Evolutionary conservation across 2,329 filamentous ascomycete species (phyloP), one percentile per base, ranked within the genome.

Genomic region (Botryosphaeria dothidea): DNA sequence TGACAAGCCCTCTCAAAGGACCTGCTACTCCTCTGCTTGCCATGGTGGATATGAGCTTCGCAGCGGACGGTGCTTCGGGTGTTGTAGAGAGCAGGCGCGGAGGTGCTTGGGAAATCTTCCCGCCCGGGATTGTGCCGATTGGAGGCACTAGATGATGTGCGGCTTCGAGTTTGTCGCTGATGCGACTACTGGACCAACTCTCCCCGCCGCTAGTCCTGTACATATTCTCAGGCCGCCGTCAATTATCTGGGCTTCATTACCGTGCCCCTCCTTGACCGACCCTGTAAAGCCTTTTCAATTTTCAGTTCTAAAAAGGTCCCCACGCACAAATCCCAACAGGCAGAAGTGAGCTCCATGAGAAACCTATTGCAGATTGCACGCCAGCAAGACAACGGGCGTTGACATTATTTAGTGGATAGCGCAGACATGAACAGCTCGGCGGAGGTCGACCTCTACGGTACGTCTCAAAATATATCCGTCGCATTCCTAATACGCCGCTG

Each of bases 371-470:
- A 45, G n/a, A 36, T 19, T 23, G 7, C 41, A 38, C 62, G 31
- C 41, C 13, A 25, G 9, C 29, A 38, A n/a, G 27, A 29, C 8
- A 7, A 21, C 15, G 23, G 2, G 1, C 4, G 23, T 51, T 65
- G 38, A 65, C 19, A 11, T 52, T 34, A 17, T 21, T 21, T 65
- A 73, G 73, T 76, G 70, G 69, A 68, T 68, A 69, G 72, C 64
- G 64, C 70, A 5, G 84, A 83, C 69, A 85, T 87, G 69, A 71
- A 68, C 69, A 71, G 72, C 65, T 66, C 70, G 3, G 84, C 83
- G 69, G 85, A 87, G 68, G 71, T 83, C 68, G 86, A 89, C 74
- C 83, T 89, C 72, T 89, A 89, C 71, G 80, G 81, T 82, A 75
- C 29, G 36, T n/a, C 15, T 36, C 17, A 17, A 25, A 36, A 43